A percentile compares a stretch with the other conserved stretches of the same genome.
phyloP scores from a whole-genome alignment of 768 basidiomycete genomes.

The Candolleomyces aberdarensis region DNA sequence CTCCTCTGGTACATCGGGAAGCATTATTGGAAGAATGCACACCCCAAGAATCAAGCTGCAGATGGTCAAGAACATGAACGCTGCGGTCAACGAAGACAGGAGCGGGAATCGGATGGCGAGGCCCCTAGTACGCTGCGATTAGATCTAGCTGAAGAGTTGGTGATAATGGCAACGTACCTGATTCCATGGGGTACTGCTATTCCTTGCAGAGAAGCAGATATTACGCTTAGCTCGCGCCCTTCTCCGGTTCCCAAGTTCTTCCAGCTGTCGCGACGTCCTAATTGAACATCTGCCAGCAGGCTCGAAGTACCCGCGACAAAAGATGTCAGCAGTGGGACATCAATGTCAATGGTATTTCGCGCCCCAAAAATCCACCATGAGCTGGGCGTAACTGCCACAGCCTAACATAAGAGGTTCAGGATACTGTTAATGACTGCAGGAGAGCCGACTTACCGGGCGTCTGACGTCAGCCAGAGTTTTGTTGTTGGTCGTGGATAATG shows the following conservation, averaged over 20 bases:
- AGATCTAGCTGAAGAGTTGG: neutral
- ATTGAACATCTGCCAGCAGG: slow-evolving; percentile 58
- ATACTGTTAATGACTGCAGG: slow-evolving; percentile 6
- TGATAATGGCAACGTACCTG: slow-evolving; percentile 42
- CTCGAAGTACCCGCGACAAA: slow-evolving; percentile 47
- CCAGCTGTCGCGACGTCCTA: slow-evolving; percentile 78
- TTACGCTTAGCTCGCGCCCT: slow-evolving; percentile 70
- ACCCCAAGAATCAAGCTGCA: slow-evolving; percentile 43
- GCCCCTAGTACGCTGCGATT: slow-evolving; percentile 41
- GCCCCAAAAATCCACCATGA: slow-evolving; percentile 36
- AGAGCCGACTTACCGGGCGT: slow-evolving; percentile 52
- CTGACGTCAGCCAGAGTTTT: slow-evolving; percentile 59
- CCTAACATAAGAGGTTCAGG: slow-evolving; percentile 34
- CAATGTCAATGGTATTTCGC: slow-evolving; percentile 42
- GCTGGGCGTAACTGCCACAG: slow-evolving; percentile 51
- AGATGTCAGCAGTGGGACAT: slow-evolving; percentile 55
- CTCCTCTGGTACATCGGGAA: slow-evolving; percentile 1
- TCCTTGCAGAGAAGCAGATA: slow-evolving; percentile 60
- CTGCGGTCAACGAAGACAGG: slow-evolving; percentile 44
- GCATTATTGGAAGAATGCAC: slow-evolving; percentile 46
- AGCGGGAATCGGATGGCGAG: slow-evolving; percentile 70
- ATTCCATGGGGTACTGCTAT: slow-evolving; percentile 64
- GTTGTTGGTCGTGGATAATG: slow-evolving; percentile 56
- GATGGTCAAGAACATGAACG: slow-evolving; percentile 45
- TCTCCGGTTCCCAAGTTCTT: slow-evolving; percentile 62